A percentile compares a stretch with the other conserved stretches of the same genome.
phyloP scores from a whole-genome alignment of 2,329 filamentous ascomycete genomes.

The Colletotrichum agaves region DNA sequence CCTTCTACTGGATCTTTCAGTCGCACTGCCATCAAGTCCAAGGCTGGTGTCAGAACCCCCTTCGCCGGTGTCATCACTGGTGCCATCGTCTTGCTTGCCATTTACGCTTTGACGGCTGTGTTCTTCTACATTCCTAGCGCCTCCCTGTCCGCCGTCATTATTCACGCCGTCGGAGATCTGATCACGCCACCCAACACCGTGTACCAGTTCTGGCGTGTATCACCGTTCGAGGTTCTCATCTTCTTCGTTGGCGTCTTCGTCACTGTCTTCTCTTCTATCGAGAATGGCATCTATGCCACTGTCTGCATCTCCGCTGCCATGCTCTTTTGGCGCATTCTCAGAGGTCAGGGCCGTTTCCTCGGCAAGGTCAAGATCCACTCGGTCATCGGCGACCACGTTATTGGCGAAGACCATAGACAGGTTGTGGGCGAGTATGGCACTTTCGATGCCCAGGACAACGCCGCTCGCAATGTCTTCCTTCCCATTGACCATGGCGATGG shows the following conservation, averaged over 20 bases:
- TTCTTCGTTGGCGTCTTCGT: conserved; percentile 95
- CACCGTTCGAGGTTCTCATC: conserved; percentile 88
- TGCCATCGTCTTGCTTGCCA: conserved; percentile 84
- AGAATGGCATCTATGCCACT: conserved; percentile 91
- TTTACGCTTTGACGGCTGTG: conserved; percentile 86
- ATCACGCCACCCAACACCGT: conserved; percentile 91
- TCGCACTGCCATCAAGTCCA: conserved; percentile 95
- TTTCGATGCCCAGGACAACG: conserved; percentile 57
- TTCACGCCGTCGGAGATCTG: conserved; percentile 93
- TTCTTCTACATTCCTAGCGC: conserved; percentile 95
- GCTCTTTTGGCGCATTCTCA: conserved; percentile 84
- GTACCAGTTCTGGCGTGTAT: conserved; percentile 95
- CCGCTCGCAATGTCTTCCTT: conserved; percentile 82
- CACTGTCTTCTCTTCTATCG: conserved; percentile 88
- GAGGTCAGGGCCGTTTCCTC: conserved; percentile 84
- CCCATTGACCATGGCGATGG: conserved; percentile 90
- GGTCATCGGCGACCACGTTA: conserved; percentile 78
- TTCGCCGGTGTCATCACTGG: conserved; percentile 92
- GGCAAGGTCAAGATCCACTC: conserved; percentile 87
- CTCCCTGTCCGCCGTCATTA: conserved; percentile 87
- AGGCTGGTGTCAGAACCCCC: conserved; percentile 92
- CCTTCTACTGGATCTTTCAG: conserved; percentile 96
- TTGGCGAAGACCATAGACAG: conserved; percentile 67
- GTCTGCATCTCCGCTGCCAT: conserved; percentile 81
- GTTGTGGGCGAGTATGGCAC: conserved; percentile 66